phyloP scores from a whole-genome alignment of 139 green algal species.

The Axilococcus clingmanii region DNA sequence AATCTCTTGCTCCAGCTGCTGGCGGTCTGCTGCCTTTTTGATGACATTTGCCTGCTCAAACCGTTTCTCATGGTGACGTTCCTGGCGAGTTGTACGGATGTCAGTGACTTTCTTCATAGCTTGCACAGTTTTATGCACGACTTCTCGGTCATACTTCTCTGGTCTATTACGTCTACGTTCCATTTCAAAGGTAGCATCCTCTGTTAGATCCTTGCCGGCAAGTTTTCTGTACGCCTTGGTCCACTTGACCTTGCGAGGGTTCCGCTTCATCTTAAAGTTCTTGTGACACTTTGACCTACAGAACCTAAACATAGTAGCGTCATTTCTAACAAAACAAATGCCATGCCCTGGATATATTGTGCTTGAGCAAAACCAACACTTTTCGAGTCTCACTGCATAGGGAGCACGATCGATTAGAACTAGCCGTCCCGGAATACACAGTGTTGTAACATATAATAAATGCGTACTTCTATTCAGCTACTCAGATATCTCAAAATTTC shows the following conservation, averaged over 20 bases:
- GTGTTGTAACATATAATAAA: too few relatives aligned
- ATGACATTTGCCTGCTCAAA: constrained; percentile 59
- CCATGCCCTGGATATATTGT: constrained; percentile 93
- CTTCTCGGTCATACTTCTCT: constrained; percentile 90
- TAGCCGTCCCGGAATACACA: too few relatives aligned
- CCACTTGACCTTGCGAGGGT: constrained; percentile 94
- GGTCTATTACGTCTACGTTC: constrained; percentile 88
- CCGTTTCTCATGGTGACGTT: constrained; percentile 80
- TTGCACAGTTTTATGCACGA: constrained; percentile 83
- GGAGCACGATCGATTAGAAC: too few relatives aligned
- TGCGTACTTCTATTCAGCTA: too few relatives aligned
- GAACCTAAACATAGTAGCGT: constrained; percentile 88
- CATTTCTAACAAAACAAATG: constrained; percentile 94
- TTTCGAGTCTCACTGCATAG: constrained; percentile 88
- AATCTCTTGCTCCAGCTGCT: constrained; percentile 84
- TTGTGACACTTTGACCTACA: constrained; percentile 97
- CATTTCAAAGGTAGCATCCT: constrained; percentile 95
- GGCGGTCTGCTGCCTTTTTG: constrained; percentile 42
- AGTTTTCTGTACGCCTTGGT: constrained; percentile 95
- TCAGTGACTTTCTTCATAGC: constrained; percentile 84
- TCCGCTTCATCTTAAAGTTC: constrained; percentile 99
- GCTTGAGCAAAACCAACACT: constrained; percentile 99
- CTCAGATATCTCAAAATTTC: too few relatives aligned
- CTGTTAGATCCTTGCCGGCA: constrained; percentile 87
- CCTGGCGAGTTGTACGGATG: constrained; percentile 69